Conservation (phyloP, 1,284 basidiomycete species). For the Moesziomyces globuligerus region DNA sequence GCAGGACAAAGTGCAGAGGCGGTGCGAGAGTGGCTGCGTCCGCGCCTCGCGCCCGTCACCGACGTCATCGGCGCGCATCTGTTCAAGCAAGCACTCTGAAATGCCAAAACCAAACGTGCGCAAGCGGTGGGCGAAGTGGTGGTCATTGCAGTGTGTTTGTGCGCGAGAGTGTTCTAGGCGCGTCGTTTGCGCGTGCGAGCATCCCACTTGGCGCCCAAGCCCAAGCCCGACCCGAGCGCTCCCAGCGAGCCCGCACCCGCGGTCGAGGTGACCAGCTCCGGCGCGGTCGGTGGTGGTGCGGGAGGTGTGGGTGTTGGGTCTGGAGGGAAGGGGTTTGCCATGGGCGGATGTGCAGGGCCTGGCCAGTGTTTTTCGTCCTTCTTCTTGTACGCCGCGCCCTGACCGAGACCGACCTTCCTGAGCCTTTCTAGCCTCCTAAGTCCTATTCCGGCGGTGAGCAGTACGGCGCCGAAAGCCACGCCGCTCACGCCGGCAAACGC, state of each 20-base stretch:
- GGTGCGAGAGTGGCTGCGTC: slow-evolving; percentile 77
- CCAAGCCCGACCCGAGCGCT: too few species aligned
- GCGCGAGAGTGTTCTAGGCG: background rate
- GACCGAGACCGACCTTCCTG: slow-evolving; percentile 46
- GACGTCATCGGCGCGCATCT: slow-evolving; percentile 58
- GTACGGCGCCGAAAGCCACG: slow-evolving; percentile 39
- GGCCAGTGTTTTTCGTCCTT: background rate
- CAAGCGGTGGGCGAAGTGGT: background rate
- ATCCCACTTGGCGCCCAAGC: slow-evolving; percentile 28
- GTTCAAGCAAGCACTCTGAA: slow-evolving; percentile 44
- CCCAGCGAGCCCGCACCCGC: too few species aligned
- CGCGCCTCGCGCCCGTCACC: slow-evolving; percentile 72
- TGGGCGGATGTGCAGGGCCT: background rate
- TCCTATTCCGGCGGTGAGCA: slow-evolving; percentile 31
- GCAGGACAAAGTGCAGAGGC: slow-evolving; percentile 78
- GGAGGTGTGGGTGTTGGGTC: background rate
- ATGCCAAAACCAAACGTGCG: too few species aligned
- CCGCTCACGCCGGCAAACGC: slow-evolving; percentile 50
- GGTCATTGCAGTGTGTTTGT: background rate
- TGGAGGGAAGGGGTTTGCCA: background rate
- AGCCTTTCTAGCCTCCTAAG: slow-evolving; percentile 41
- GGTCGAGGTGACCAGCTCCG: too few species aligned
- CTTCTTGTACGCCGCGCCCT: background rate
- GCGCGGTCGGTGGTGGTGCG: background rate
- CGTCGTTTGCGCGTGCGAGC: background rate